Percentiles rank a stretch among this genome's conserved stretches.
phyloP scores from a whole-genome alignment of 805 yeast genomes.

The Wickerhamiella vanderwaltii region DNA sequence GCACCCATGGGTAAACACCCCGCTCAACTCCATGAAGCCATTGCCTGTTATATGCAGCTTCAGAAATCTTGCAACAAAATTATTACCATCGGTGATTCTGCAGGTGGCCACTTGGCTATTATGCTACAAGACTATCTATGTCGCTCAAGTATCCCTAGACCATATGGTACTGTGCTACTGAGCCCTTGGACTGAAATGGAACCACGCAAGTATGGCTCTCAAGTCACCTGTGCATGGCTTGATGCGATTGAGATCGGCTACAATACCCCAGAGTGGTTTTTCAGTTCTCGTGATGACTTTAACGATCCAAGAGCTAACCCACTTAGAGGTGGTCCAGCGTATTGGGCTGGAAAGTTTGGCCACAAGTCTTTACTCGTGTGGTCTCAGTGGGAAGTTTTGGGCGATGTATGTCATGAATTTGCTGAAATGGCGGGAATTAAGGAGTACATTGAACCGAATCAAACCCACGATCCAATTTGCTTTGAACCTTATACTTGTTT shows the following conservation, averaged over 20 bases:
- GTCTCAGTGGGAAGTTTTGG: constrained; percentile 19
- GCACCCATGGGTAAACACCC: constrained; percentile 22
- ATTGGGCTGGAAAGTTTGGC: constrained; percentile 17
- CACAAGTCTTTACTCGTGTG: constrained; percentile 14
- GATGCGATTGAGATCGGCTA: constrained; percentile 6
- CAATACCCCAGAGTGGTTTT: background rate
- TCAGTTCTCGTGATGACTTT: constrained; percentile 9
- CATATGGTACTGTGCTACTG: constrained; percentile 15
- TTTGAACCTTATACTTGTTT: too few species aligned
- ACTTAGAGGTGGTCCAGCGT: constrained; percentile 12
- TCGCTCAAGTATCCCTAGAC: constrained; percentile 4
- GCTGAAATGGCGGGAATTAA: constrained; percentile 9
- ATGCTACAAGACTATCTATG: constrained; percentile 15
- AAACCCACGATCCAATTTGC: constrained; percentile 22
- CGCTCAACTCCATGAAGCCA: constrained; percentile 22
- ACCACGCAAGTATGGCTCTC: constrained; percentile 3
- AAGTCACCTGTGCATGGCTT: background rate
- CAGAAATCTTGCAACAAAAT: constrained; percentile 18
- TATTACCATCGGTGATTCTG: constrained; percentile 26
- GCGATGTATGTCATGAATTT: constrained; percentile 16
- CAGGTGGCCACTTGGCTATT: constrained; percentile 25
- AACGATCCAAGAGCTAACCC: constrained; percentile 16
- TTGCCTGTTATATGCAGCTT: constrained; percentile 17
- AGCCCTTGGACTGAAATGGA: constrained; percentile 19
- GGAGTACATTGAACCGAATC: constrained; percentile 16